Conservation (phyloP, 192 early-diverging fungal species). For the Dissophora globulifera region DNA sequence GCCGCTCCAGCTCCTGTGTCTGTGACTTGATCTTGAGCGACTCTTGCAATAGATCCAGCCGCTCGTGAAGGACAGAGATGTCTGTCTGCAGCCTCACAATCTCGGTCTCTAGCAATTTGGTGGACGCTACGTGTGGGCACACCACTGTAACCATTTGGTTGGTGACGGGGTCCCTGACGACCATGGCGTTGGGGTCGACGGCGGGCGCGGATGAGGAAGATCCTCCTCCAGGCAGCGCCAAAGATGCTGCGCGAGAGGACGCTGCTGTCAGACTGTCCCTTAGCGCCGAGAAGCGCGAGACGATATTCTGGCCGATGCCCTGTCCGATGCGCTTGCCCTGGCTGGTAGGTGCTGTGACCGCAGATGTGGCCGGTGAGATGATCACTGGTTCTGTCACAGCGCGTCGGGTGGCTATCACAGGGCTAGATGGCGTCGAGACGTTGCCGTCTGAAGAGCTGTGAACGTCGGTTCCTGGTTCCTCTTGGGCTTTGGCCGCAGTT, state of each 20-base stretch:
- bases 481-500: not conserved
- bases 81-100: slow-evolving; percentile 39
- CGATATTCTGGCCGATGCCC: slow-evolving; percentile 31
- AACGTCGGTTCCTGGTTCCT: not conserved
- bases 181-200: slow-evolving; percentile 17
- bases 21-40: slow-evolving; percentile 42
- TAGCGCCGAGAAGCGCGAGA: slow-evolving; percentile 30
- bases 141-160: slow-evolving; percentile 27
- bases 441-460: not conserved
- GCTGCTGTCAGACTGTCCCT: slow-evolving; percentile 35
- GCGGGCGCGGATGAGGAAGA: slow-evolving; percentile 13
- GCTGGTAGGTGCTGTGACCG: not conserved
- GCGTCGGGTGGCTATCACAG: no score
- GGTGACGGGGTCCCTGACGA: slow-evolving; percentile 30
- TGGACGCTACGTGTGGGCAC: slow-evolving; percentile 29
- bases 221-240: slow-evolving; percentile 20
- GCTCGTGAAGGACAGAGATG: slow-evolving; percentile 44
- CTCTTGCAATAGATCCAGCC: slow-evolving; percentile 40
- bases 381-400: slow-evolving; percentile 8
- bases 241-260: slow-evolving; percentile 31
- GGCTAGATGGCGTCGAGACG: no score
- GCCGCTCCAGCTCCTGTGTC: slow-evolving; percentile 24
- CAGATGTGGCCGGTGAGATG: slow-evolving; percentile 7
- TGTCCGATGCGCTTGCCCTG: slow-evolving; percentile 39
- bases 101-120: slow-evolving; percentile 25